A percentile compares a stretch with the other conserved stretches of the same genome.
phyloP scores from a whole-genome alignment of 306 rosid species.

The Lathyrus sativus region DNA sequence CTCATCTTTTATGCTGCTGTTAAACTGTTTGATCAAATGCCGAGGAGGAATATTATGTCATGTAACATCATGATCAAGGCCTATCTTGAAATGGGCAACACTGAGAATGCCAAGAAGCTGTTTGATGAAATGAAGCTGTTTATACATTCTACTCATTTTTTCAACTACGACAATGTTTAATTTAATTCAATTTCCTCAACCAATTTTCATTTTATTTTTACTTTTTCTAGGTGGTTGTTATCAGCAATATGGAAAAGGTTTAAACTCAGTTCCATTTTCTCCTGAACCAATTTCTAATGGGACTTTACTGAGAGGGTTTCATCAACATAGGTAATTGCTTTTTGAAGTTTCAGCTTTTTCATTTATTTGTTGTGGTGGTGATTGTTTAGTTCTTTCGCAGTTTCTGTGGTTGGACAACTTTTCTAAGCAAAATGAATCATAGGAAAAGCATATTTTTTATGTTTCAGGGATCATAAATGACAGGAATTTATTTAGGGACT shows the following conservation, averaged over 20 bases:
- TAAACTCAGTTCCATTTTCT: constrained; percentile 24
- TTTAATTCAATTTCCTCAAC: constrained; percentile 5
- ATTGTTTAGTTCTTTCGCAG: not conserved
- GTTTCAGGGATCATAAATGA: not conserved
- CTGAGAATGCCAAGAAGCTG: constrained; percentile 59
- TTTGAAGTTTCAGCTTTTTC: constrained; percentile 23
- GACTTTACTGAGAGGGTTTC: constrained; percentile 38
- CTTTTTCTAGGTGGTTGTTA: constrained; percentile 42
- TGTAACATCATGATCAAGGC: constrained; percentile 78
- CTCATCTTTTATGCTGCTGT: constrained; percentile 38
- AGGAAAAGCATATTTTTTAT: not conserved
- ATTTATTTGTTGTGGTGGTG: constrained; percentile 2
- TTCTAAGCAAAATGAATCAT: too few relatives aligned
- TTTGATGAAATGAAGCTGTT: constrained; percentile 65
- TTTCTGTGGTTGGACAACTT: too few relatives aligned
- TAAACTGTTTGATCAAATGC: constrained; percentile 59
- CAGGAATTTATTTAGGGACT: not conserved
- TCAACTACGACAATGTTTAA: not conserved
- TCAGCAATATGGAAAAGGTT: constrained; percentile 37
- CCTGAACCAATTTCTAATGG: constrained; percentile 33
- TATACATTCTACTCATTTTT: not conserved
- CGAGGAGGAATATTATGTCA: constrained; percentile 76
- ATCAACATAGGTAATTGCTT: constrained; percentile 45
- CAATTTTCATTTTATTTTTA: not conserved
- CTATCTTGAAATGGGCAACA: constrained; percentile 51